Base-by-base conservation (phyloP, 2,329 filamentous ascomycete species). In the Ampelomyces quisqualis region DNA sequence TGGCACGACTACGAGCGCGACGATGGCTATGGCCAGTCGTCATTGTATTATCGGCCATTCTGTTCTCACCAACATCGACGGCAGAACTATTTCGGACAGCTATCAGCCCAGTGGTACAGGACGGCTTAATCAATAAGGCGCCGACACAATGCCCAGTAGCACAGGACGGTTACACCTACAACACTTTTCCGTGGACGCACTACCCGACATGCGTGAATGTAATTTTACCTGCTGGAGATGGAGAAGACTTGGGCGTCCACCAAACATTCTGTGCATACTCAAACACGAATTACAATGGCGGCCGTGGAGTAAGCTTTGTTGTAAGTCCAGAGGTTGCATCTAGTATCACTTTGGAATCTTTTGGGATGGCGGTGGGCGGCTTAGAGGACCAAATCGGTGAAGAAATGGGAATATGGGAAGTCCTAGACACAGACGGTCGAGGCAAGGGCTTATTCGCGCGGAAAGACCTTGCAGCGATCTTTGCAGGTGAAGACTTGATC, bases 271-370 rank as follows among this genome's bases (percentile, higher is more conserved):
- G 62, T 43, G 43, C 57, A 7, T 65, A 60, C 39, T 62, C 59
- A 3, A 64, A 61, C 37, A 18, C 19, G 0, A 22, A 40, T 6
- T 64, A 61, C 43, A 55, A 55, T 22, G 47, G 46, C 14, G 57
- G 53, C 8, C 57, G 62, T 2, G 62, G 62, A 15, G 51, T 66
- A 22, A 60, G 55, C 35, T 45, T 66, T n/a, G 45, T 66, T 11
- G 59, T 57, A 0, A 59, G 41, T 1, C 60, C 61, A 1, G 56
- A 61, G 11, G 43, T 56, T 2, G 59, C 58, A 3, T 48, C 55
- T 5, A 53, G 43, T 11, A 41, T 62, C 6, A 49, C 45, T 0
- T 40, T 34, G 14, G 54, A 55, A 15, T 44, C 44, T 1, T 59
- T 48, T 34, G 44, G 39, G 6, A 38, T 45, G 31, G 34, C 45